Base-by-base conservation (phyloP, 306 rosid species). In the Dalbergia cochinchinensis region DNA sequence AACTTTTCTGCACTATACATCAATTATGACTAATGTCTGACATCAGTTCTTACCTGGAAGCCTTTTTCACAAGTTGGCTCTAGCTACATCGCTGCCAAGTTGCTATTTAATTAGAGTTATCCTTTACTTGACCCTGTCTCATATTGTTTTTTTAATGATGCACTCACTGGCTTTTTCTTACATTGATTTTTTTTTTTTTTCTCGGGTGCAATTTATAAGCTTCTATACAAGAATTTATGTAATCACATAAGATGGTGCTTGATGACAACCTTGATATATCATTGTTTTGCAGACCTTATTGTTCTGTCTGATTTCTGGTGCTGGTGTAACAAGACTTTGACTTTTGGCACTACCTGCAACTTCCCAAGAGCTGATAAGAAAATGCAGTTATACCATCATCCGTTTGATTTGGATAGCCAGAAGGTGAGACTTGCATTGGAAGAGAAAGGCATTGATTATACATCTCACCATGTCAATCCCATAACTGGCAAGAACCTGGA, bases 321-420 rank as follows among this genome's bases (percentile, higher is more conserved):
- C 55, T 51, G 78, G 79, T 20, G 72, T 19, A 4, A 55, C 41
- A 11, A 77, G 57, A 19, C 50, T 16, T 35, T 39, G 31, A 65
- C 45, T 82, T 65, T 26, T 82, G 19, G 39, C 42, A 35, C 45
- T 75, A 60, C 55, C 76, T 69, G 77, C 18, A 54, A 59, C 26
- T 60, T 85, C 19, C 7, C 18, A 69, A 59, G 59, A 57, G 80
- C 80, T 47, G 79, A 80, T 65, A 72, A 57, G 79, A 86, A 71
- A 54, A 96, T 96, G 99, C 99, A 96, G 90, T 78, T 96, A 22
- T 91, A 93, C 86, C 99, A 96, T 86, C 99, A 96, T 77, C 99
- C 97, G 0, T 91, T 84, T 87, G 94, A 97, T 77, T 74, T 91
- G 84, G 89, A 91, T 69, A 93, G 98, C 88, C 97, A 90, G 85